Conservation (phyloP, 2,329 filamentous ascomycete species). For the Fusarium tjaetaba region DNA sequence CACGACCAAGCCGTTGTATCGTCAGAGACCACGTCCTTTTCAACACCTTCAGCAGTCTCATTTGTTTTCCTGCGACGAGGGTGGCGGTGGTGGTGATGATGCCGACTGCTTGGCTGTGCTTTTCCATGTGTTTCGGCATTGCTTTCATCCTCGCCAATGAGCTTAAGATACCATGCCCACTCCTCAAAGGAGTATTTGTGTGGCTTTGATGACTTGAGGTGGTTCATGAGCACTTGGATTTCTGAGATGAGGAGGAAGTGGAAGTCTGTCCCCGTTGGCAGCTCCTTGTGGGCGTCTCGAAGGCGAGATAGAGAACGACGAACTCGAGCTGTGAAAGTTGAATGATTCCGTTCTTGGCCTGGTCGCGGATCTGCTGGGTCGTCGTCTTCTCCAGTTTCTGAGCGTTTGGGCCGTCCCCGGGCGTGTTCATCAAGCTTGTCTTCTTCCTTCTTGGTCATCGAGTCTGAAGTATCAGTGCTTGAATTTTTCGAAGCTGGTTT, state of each 20-base stretch:
- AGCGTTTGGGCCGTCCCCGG: conserved; percentile 13
- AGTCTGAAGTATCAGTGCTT: not conserved
- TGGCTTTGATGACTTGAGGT: conserved; percentile 67
- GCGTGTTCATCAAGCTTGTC: not conserved
- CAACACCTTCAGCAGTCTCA: not conserved
- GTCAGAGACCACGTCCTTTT: conserved; percentile 35
- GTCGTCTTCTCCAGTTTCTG: not conserved
- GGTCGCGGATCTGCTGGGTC: conserved; percentile 28
- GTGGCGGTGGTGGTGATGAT: conserved; percentile 12
- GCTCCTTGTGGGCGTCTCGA: conserved; percentile 49
- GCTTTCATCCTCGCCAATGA: conserved; percentile 75
- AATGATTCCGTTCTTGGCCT: conserved; percentile 20
- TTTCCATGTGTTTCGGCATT: conserved; percentile 61
- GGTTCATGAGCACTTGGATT: conserved; percentile 71
- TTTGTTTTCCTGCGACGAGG: not conserved
- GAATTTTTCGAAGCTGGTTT: not conserved
- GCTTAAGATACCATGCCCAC: conserved; percentile 84
- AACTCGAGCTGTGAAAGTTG: conserved; percentile 47
- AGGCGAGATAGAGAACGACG: conserved; percentile 50
- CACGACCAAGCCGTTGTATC: conserved; percentile 69
- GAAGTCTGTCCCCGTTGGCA: conserved; percentile 61
- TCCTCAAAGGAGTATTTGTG: conserved; percentile 82
- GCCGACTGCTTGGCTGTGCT: conserved; percentile 44
- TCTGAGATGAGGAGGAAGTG: conserved; percentile 75
- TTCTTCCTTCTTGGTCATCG: conserved; percentile 22